A percentile compares a stretch with the other conserved stretches of the same genome.
Evolutionary conservation across 805 yeast species (phyloP).

Genomic region (Lipomyces starkeyi): DNA sequence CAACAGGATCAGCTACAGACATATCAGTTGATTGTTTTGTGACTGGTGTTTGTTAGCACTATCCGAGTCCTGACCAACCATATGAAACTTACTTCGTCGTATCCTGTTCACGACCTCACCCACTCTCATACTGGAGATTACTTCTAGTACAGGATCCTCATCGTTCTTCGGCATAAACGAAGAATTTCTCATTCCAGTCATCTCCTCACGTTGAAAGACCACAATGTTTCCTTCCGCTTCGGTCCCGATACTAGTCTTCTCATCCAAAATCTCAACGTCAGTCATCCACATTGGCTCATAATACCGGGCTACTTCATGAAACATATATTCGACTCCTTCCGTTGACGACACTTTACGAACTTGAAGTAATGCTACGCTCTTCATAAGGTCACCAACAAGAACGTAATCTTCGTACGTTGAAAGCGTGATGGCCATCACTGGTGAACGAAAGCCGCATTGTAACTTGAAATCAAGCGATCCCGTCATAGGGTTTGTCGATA

Average conservation of each 20-base stretch:
- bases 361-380: constrained; percentile 29
- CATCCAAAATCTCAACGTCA: constrained; percentile 31
- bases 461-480: constrained; percentile 22
- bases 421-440: constrained; percentile 33
- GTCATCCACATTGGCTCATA: constrained; percentile 40
- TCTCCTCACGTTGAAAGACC: constrained; percentile 17
- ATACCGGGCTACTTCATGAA: constrained; percentile 32
- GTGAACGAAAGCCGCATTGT: constrained; percentile 34
- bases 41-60: neutral
- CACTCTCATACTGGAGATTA: constrained; percentile 27
- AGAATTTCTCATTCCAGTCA: constrained; percentile 5
- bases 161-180: constrained; percentile 4
- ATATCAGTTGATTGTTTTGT: constrained; percentile 13
- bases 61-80: neutral
- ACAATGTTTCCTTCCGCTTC: constrained; percentile 40
- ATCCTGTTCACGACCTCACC: constrained; percentile 38
- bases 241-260: constrained; percentile 22
- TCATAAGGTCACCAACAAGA: constrained; percentile 38
- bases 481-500: constrained; percentile 12
- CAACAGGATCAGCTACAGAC: constrained; percentile 16
- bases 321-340: constrained; percentile 10
- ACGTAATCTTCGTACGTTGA: constrained; percentile 26
- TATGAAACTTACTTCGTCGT: constrained; percentile 23
- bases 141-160: constrained; percentile 23
- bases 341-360: neutral